Conservation (phyloP, 768 basidiomycete genomes). For the Serendipita indica region DNA sequence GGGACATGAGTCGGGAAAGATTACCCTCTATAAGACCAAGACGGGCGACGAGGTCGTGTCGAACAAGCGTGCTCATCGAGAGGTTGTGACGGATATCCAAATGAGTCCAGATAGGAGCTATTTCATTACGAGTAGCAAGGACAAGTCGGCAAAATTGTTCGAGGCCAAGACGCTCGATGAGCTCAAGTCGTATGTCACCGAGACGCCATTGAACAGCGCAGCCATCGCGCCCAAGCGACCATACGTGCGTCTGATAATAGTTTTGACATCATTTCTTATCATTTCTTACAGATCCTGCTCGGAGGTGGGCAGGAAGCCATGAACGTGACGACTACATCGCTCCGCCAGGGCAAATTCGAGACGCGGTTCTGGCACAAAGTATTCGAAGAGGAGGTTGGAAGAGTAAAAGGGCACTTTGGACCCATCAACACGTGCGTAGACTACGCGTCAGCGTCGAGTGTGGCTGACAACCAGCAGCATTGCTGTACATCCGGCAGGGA, state of each 20-base stretch:
- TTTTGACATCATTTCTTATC: background rate
- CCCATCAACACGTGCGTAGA: constrained; percentile 82
- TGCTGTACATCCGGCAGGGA: constrained; percentile 81
- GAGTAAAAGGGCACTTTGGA: constrained; percentile 95
- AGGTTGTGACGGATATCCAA: constrained; percentile 84
- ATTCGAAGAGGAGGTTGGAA: constrained; percentile 91
- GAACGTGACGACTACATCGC: constrained; percentile 88
- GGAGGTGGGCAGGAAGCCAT: constrained; percentile 98
- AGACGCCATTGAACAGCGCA: constrained; percentile 92
- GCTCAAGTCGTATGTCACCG: constrained; percentile 85
- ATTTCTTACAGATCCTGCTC: constrained; percentile 47
- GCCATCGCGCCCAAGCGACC: constrained; percentile 71
- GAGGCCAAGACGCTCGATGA: constrained; percentile 78
- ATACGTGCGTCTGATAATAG: constrained; percentile 38
- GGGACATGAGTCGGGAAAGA: constrained; percentile 92
- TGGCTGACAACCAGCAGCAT: constrained; percentile 37
- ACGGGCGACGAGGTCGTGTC: constrained; percentile 67
- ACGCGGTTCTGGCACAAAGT: constrained; percentile 96
- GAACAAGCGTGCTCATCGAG: constrained; percentile 81
- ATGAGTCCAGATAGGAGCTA: constrained; percentile 80
- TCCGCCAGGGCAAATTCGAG: constrained; percentile 94
- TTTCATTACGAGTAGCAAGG: constrained; percentile 92
- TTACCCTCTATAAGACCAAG: constrained; percentile 80
- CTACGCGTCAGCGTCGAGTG: background rate
- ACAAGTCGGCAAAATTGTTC: constrained; percentile 89